phyloP scores from a whole-genome alignment of 768 basidiomycete species.

The Boletus fagicola region DNA sequence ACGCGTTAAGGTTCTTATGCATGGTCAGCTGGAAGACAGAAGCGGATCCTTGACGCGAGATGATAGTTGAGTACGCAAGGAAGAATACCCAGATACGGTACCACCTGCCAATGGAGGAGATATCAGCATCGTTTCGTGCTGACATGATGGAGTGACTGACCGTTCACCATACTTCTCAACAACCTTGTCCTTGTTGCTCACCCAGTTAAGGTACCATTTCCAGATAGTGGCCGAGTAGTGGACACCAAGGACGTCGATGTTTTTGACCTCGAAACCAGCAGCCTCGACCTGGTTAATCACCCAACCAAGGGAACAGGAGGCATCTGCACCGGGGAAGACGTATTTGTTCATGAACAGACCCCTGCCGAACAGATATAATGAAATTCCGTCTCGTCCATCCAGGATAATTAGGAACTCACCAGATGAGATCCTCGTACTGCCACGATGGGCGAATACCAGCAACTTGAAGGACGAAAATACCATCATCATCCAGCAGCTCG shows the following conservation, averaged over 20 bases:
- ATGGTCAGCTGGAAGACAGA: conserved; percentile 97
- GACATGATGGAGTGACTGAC: conserved; percentile 18
- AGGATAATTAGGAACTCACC: conserved; percentile 44
- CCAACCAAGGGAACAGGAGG: conserved; percentile 94
- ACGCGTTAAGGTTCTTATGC: conserved; percentile 98
- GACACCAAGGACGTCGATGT: conserved; percentile 93
- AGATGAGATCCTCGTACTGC: conserved; percentile 98
- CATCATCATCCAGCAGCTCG: conserved; percentile 90
- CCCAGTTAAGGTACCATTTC: conserved; percentile 98
- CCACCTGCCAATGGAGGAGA: conserved; percentile 45
- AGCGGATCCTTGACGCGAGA: conserved; percentile 81
- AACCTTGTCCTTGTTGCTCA: conserved; percentile 88
- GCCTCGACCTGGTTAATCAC: conserved; percentile 83
- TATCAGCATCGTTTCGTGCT: neutral
- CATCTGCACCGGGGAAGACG: conserved; percentile 98
- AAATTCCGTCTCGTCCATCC: neutral
- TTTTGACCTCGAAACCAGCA: conserved; percentile 96
- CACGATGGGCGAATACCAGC: conserved; percentile 93
- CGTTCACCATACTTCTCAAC: conserved; percentile 86
- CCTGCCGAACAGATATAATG: conserved; percentile 43
- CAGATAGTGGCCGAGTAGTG: conserved; percentile 92
- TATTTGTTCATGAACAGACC: conserved; percentile 99
- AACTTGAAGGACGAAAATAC: conserved; percentile 95
- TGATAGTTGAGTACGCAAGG: conserved; percentile 89
- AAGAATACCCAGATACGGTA: conserved; percentile 97